Base-by-base conservation (phyloP, 495 filamentous ascomycete species). In the Penicillium crystallinum region DNA sequence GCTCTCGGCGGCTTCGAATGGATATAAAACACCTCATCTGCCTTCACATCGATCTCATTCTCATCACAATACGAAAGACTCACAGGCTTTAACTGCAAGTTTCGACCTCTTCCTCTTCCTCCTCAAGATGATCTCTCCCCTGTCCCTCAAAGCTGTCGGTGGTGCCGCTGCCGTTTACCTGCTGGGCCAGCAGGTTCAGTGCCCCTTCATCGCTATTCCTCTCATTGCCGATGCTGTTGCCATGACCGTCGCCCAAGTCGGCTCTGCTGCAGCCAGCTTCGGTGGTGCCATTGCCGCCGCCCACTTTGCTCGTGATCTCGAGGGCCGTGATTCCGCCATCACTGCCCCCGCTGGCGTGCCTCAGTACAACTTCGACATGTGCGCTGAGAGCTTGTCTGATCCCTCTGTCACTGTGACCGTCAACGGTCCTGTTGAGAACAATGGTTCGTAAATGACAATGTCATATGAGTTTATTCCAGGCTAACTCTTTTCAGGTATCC, bases 281-380 rank as follows among this genome's bases (percentile, higher is more conserved):
- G 39, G 39, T 25, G 39, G 39, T 27, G 39, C 39, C 19, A 42
- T 42, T 42, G 39, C 5, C 8, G 39, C 4, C 6, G 39, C 23
- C 3, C 23, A 27, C 23, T 27, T 27, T 27, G 23, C 23, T 7
- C 23, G 23, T 3, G 23, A 27, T 15, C 39, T 42, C 5, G 0
- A 42, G 12, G 39, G 22, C 4, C 39, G 39, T 42, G 39, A 42
- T 12, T 25, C 22, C 21, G 1, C n/a, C 2, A 14, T 42, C 6
- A 42, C 11, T 12, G 39, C 39, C 12, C 39, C 39, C 4, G 12
- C 39, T 27, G 39, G 39, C 2, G 39, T 42, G 14, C 39, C 39
- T 42, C 39, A 42, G 39, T 42, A 42, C 39, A 42, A 42, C 39
- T 42, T 42, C 39, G 39, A 42, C 8, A 42, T 42, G 39, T 42